Evolutionary conservation across 139 green algal genomes (phyloP).

Genomic region (Ulvella scutata): DNA sequence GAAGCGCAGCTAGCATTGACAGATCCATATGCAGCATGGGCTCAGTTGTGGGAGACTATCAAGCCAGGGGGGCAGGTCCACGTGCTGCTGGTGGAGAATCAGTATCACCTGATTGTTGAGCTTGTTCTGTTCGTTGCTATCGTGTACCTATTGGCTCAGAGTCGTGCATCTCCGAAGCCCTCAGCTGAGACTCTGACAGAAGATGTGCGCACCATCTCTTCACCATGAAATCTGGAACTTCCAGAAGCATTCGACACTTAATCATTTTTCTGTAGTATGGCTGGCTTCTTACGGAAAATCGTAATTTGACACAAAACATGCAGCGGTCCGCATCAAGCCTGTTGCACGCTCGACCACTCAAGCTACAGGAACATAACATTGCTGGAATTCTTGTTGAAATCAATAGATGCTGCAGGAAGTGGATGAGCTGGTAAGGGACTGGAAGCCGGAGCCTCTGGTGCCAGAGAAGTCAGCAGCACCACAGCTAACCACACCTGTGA

Average conservation of each 20-base stretch:
- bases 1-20: background rate
- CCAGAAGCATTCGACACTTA: too few species aligned
- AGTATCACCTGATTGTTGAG: conserved; percentile 66
- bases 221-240: background rate
- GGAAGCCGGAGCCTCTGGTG: conserved; percentile 69
- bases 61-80: conserved; percentile 61
- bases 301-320: background rate
- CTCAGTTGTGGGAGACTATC: conserved; percentile 51
- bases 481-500: conserved; percentile 22
- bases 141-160: conserved; percentile 52
- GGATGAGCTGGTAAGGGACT: conserved; percentile 68
- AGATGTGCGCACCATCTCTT: conserved; percentile 19
- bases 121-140: conserved; percentile 54
- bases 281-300: background rate
- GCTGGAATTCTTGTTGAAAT: background rate
- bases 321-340: background rate
- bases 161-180: conserved; percentile 20
- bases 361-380: background rate
- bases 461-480: conserved; percentile 12
- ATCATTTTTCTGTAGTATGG: too few species aligned
- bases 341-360: background rate
- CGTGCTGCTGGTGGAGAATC: conserved; percentile 57
- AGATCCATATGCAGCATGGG: background rate
- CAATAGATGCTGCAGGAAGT: conserved; percentile 46
- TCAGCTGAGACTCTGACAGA: conserved; percentile 51